These are phyloP conservation scores for Bauhinia variegata DNA, from an alignment of 306 rosid genomes.

Conservation along the genomic window DNA sequence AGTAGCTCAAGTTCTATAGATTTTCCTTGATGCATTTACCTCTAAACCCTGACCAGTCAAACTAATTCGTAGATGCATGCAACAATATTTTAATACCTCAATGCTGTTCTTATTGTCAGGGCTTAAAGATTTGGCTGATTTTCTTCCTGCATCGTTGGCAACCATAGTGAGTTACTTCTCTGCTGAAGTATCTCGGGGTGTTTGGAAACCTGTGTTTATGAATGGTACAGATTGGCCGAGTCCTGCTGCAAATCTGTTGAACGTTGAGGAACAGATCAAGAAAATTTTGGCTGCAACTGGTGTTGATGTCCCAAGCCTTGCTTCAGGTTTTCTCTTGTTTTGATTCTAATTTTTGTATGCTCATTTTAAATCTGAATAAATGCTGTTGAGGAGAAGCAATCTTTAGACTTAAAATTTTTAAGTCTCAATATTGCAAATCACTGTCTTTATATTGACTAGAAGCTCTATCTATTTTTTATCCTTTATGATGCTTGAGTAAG, in stretches of 20 bases:
- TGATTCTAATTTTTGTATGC: conserved; percentile 12
- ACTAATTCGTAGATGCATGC: conserved; percentile 26
- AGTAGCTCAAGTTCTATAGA: conserved; percentile 7
- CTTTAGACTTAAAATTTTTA: neutral
- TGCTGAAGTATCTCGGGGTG: conserved; percentile 92
- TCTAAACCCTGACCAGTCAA: conserved; percentile 21
- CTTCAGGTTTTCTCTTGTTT: conserved; percentile 63
- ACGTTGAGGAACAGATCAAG: conserved; percentile 90
- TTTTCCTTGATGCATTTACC: conserved; percentile 5
- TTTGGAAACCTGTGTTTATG: conserved; percentile 95
- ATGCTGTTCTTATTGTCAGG: conserved; percentile 57
- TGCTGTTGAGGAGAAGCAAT: conserved; percentile 18
- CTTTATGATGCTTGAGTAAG: conserved; percentile 22
- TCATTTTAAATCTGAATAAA: neutral
- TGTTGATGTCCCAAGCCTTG: conserved; percentile 91
- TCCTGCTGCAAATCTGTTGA: conserved; percentile 83
- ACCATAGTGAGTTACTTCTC: conserved; percentile 95
- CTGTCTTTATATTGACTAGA: neutral
- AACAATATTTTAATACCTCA: conserved; percentile 17
- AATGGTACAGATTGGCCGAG: conserved; percentile 99
- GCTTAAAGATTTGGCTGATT: conserved; percentile 96
- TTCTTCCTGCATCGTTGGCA: conserved; percentile 96
- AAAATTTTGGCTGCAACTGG: conserved; percentile 95
- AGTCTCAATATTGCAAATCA: neutral
- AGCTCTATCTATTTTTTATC: conserved; percentile 6